A percentile compares a stretch with the other conserved stretches of the same genome.
phyloP scores from a whole-genome alignment of 192 early-diverging fungal genomes.

The Podila horticola region DNA sequence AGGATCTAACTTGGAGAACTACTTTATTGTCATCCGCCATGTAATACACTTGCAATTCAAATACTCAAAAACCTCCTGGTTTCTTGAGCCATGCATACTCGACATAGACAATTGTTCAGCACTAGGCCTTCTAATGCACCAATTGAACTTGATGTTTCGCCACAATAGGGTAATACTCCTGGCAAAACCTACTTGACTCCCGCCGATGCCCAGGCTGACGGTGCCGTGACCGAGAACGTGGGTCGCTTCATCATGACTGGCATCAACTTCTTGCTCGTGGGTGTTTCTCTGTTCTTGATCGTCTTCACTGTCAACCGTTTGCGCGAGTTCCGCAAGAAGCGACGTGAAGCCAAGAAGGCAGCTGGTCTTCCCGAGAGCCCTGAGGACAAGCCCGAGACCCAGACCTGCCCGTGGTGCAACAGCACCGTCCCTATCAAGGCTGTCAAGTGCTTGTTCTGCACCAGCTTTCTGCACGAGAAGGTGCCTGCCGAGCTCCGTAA shows the following conservation, averaged over 20 bases:
- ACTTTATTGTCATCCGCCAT: constrained; percentile 49
- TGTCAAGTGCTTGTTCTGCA: constrained; percentile 57
- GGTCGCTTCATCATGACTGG: constrained; percentile 50
- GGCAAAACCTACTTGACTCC: constrained; percentile 22
- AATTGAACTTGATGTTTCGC: too few relatives aligned
- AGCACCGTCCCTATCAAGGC: constrained; percentile 46
- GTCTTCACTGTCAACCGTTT: constrained; percentile 14
- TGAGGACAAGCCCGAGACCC: constrained; percentile 32
- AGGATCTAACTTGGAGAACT: constrained; percentile 57
- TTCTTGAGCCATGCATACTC: not conserved
- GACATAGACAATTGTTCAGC: too few relatives aligned
- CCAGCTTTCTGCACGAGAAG: constrained; percentile 55
- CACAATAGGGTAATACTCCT: constrained; percentile 3
- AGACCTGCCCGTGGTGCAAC: constrained; percentile 54
- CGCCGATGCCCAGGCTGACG: constrained; percentile 47
- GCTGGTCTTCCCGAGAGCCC: constrained; percentile 18
- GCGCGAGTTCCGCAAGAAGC: constrained; percentile 12
- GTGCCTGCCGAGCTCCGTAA: constrained; percentile 36
- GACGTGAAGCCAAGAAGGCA: constrained; percentile 1
- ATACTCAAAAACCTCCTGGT: not conserved
- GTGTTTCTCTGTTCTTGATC: constrained; percentile 47
- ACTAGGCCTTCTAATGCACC: too few relatives aligned
- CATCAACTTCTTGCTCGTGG: constrained; percentile 49
- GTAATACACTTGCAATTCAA: not conserved
- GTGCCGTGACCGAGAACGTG: constrained; percentile 56